phyloP scores from a whole-genome alignment of 371 early-diverging fungal species.

The Phascolomyces articulosus region DNA sequence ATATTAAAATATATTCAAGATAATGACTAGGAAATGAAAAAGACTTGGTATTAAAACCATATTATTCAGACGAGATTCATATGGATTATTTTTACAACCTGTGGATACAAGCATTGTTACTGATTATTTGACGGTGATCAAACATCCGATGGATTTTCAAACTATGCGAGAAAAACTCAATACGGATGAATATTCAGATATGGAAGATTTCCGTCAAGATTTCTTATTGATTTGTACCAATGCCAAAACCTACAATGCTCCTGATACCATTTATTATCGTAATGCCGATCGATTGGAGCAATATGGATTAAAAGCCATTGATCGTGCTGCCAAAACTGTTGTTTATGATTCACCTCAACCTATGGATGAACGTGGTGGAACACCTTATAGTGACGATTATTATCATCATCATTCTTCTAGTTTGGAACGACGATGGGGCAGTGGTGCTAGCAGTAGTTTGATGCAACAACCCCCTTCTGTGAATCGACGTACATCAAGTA shows the following conservation, averaged over 20 bases:
- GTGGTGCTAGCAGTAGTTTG: background rate
- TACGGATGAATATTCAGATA: conserved; percentile 43
- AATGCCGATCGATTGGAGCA: conserved; percentile 69
- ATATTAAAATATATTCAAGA: background rate
- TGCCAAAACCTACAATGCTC: conserved; percentile 75
- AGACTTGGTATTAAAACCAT: background rate
- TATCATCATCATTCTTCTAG: no score
- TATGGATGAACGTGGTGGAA: background rate
- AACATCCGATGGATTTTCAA: conserved; percentile 72
- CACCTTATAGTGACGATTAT: conserved; percentile 9
- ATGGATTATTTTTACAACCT: conserved; percentile 82
- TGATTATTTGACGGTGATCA: conserved; percentile 77
- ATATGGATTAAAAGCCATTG: conserved; percentile 61
- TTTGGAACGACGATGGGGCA: conserved; percentile 13
- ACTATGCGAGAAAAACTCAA: conserved; percentile 69
- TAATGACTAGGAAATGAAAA: background rate
- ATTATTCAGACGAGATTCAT: conserved; percentile 49
- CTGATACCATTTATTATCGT: conserved; percentile 72
- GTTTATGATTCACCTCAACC: conserved; percentile 38
- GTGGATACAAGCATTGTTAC: conserved; percentile 78
- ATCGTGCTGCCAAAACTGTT: conserved; percentile 56
- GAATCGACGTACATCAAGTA: conserved; percentile 9
- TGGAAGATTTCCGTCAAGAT: conserved; percentile 65
- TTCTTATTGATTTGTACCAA: conserved; percentile 71
- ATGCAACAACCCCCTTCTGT: background rate